A percentile compares a stretch with the other conserved stretches of the same genome.
Evolutionary conservation across 352 stramenopile genomes (phyloP).

Genomic region (Plasmopara muralis): DNA sequence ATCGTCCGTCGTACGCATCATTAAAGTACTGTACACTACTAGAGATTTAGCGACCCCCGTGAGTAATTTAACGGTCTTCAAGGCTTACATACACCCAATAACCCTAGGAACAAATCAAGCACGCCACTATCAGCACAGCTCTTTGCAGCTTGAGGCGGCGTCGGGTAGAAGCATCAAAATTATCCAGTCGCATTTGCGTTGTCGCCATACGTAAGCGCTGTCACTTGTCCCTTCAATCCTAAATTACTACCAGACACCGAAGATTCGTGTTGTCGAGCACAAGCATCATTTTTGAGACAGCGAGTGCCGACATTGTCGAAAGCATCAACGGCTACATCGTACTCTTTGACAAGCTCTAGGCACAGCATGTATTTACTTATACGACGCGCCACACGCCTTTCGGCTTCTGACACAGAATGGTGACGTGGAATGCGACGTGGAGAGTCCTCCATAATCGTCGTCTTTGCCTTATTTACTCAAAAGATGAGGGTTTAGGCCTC

Average conservation of each 20-base stretch:
- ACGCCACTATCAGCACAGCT: constrained; percentile 96
- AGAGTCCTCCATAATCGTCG: no score
- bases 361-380: constrained; percentile 52
- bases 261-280: constrained; percentile 69
- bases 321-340: constrained; percentile 93
- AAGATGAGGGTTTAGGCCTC: no score
- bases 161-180: constrained; percentile 97
- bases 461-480: no score
- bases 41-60: constrained; percentile 50
- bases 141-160: constrained; percentile 51
- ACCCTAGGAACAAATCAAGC: constrained; percentile 91
- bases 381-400: constrained; percentile 72
- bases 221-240: constrained; percentile 94
- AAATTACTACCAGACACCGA: constrained; percentile 94
- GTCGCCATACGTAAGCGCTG: constrained; percentile 87
- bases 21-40: constrained; percentile 67
- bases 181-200: constrained; percentile 50
- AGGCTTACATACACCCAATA: constrained; percentile 91
- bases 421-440: no score
- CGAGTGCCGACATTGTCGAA: constrained; percentile 95
- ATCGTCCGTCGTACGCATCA: constrained; percentile 68
- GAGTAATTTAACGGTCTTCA: constrained; percentile 92
- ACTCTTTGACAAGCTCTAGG: constrained; percentile 51
- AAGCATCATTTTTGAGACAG: constrained; percentile 95
- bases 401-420: constrained; percentile 9